Percentiles rank a stretch among this genome's conserved stretches.
Evolutionary conservation across 495 filamentous ascomycete genomes (phyloP).

Genomic region (Xylaria longipes): DNA sequence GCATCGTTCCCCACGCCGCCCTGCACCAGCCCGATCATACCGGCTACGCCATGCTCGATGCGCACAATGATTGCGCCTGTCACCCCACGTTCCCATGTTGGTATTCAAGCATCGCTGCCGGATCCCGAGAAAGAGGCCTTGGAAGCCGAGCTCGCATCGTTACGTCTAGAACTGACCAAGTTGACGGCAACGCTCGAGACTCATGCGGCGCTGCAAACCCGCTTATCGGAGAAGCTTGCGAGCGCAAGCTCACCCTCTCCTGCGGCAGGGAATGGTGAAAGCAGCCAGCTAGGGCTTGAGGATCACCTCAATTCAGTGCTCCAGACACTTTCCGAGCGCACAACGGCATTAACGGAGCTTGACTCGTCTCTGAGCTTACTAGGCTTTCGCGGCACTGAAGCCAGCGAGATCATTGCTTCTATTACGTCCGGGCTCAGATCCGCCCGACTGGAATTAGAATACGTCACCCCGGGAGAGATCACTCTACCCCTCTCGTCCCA

Average conservation of each 20-base stretch:
- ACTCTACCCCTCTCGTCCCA: conserved; percentile 50
- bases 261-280: neutral
- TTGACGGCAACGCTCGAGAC: conserved; percentile 47
- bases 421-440: conserved; percentile 63
- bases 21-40: conserved; percentile 48
- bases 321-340: conserved; percentile 47
- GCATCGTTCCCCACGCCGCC: conserved; percentile 59
- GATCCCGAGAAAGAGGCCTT: conserved; percentile 53
- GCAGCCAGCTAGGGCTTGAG: conserved; percentile 38
- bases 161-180: conserved; percentile 48
- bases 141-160: conserved; percentile 46
- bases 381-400: conserved; percentile 60
- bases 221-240: conserved; percentile 43
- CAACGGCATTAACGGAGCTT: conserved; percentile 45
- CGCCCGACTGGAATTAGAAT: conserved; percentile 72
- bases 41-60: conserved; percentile 32
- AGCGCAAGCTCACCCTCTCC: conserved; percentile 3
- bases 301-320: conserved; percentile 42
- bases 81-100: conserved; percentile 48
- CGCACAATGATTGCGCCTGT: conserved; percentile 34
- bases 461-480: conserved; percentile 68
- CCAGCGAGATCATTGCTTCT: conserved; percentile 56
- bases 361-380: conserved; percentile 51
- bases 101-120: conserved; percentile 46
- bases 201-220: conserved; percentile 42